Evolutionary conservation across 257 asterid species (phyloP), one percentile per base, ranked within the genome.

Genomic region (Ocimum tenuiflorum): DNA sequence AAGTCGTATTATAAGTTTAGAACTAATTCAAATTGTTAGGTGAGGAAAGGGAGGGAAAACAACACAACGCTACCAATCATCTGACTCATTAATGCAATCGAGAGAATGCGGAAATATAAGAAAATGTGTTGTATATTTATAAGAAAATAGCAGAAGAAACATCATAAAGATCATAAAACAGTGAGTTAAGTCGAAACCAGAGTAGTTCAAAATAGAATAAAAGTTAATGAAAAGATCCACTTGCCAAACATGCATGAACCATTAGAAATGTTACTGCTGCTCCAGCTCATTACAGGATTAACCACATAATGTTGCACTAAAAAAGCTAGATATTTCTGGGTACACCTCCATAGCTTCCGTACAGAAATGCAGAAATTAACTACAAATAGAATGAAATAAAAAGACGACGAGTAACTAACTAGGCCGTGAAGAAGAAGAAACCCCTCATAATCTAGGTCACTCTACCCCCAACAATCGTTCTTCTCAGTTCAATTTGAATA

Each of bases 231-330:
- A 31, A 56, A 53, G 51, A 69, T 69, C 48, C n/a, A 48, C 64
- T 70, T 65, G 65, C 78, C 76, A 67, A 63, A 48, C 31, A 31
- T 41, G 36, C 66, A 68, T 60, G 50, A 69, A 56, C 68, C 74
- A 56, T 73, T 59, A 57, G 35, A 49, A 63, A 56, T 23, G 15
- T 4, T 27, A 27, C 31, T 4, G 31, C 4, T 27, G 31, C 31
- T 27, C 31, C 31, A 27, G 31, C 4, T 1, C 31, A 1, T 65
- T 22, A 33, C 46, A 29, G 1, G 29, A 18, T 42, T 42, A n/a
- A n/a, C 6, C 8, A 14, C 18, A 11, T 8, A 39, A 14, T 6
- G 4, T 46, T 27, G 39, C 31, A 18, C 24, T 27, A 24, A 48
- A 15, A 57, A 10, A 43, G 12, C 22, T 70, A 10, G 22, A 47